Evolutionary conservation across 768 basidiomycete species (phyloP).

Genomic region (Neoboletus subvelutipes): DNA sequence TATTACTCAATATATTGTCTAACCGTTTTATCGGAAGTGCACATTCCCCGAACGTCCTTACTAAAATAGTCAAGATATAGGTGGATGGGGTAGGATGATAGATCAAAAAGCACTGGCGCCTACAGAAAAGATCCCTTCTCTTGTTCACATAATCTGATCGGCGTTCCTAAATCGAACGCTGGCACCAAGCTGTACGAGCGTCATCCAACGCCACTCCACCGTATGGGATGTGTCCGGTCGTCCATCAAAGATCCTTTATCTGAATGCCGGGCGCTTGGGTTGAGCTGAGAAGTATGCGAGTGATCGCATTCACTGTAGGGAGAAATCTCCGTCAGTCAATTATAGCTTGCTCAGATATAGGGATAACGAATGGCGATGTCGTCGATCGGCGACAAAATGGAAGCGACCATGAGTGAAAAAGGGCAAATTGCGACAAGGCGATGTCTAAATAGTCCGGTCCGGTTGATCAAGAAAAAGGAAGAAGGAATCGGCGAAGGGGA

Average conservation of each 20-base stretch:
- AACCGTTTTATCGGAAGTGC: not conserved
- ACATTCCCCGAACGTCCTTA: not conserved
- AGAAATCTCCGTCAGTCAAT: constrained; percentile 11
- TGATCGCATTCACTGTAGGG: constrained; percentile 65
- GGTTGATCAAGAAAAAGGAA: not conserved
- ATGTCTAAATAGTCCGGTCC: not conserved
- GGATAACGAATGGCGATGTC: constrained; percentile 2
- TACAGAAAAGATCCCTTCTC: not conserved
- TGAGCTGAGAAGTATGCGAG: constrained; percentile 82
- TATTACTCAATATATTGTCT: constrained; percentile 5
- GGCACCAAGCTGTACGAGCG: constrained; percentile 25
- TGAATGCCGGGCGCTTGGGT: constrained; percentile 88
- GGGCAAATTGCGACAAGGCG: constrained; percentile 1
- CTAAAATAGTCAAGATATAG: not conserved
- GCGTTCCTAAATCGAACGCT: constrained; percentile 19
- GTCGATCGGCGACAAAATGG: constrained; percentile 15
- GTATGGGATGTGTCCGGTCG: not conserved
- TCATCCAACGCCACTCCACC: constrained; percentile 3
- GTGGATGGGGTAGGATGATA: not conserved
- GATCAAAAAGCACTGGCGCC: constrained; percentile 3
- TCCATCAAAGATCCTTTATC: constrained; percentile 66
- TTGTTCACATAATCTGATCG: constrained; percentile 22
- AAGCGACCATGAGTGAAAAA: constrained; percentile 2
- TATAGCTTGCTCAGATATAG: not conserved
- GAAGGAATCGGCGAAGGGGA: not conserved